These are phyloP conservation scores for Bruguiera parviflora DNA, from an alignment of 345 rosid species.

Conservation along the genomic window DNA sequence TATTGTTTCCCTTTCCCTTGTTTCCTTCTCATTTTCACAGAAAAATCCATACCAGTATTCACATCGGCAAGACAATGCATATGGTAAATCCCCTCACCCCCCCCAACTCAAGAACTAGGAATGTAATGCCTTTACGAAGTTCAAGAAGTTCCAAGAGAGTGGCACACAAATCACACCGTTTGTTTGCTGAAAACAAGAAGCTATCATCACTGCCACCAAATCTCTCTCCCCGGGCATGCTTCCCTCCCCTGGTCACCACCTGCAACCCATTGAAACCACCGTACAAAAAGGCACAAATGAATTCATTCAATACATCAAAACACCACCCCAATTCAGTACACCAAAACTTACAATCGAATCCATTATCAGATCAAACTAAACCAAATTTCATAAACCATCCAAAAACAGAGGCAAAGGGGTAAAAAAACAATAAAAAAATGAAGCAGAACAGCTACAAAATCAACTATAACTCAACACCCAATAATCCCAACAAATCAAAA, in stretches of 20 bases:
- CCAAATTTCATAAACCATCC: neutral
- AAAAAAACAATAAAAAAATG: neutral
- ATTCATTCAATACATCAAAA: neutral
- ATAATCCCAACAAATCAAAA: neutral
- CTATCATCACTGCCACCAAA: conserved; percentile 15
- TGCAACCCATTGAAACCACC: conserved; percentile 12
- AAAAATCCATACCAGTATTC: neutral
- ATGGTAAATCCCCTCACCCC: neutral
- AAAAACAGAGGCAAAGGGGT: neutral
- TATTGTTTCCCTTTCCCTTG: neutral
- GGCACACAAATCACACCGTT: conserved; percentile 26
- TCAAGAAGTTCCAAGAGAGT: neutral
- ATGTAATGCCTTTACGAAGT: too few species aligned
- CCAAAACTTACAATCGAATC: neutral
- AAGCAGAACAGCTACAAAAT: neutral
- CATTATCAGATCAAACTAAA: neutral
- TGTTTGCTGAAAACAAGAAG: conserved; percentile 13
- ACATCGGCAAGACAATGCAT: neutral
- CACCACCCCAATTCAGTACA: neutral
- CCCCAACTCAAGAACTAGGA: too few species aligned
- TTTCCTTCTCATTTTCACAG: neutral
- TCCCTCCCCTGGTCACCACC: conserved; percentile 31
- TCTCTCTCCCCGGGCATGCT: conserved; percentile 26
- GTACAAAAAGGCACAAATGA: neutral
- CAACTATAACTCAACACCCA: neutral